Conservation (phyloP, 179 eudicot species). For the Carnegiea gigantea region DNA sequence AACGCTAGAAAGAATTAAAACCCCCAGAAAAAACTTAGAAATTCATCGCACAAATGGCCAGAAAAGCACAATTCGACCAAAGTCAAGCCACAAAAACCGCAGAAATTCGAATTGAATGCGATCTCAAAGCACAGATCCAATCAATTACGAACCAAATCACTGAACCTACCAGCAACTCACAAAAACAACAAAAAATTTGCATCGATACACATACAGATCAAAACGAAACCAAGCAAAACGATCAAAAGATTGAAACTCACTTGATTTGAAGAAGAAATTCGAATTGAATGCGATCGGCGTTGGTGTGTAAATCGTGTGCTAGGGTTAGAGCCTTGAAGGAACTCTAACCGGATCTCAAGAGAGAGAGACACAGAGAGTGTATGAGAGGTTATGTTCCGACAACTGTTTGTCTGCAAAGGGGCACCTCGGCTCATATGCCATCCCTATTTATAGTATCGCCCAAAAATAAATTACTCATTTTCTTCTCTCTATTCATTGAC, state of each 20-base stretch:
- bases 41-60: neutral
- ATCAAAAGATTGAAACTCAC: neutral
- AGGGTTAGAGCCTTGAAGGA: conserved; percentile 33
- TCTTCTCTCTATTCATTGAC: no score
- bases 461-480: no score
- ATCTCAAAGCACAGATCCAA: neutral
- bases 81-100: neutral
- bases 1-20: neutral
- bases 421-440: no score
- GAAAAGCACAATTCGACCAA: neutral
- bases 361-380: conserved; percentile 8
- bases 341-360: conserved; percentile 31
- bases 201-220: neutral
- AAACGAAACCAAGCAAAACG: neutral
- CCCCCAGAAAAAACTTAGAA: neutral
- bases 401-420: conserved; percentile 2
- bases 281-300: neutral
- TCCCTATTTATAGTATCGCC: neutral
- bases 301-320: neutral
- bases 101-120: no score
- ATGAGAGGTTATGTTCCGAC: neutral
- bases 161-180: neutral
- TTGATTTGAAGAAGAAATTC: neutral
- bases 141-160: no score
- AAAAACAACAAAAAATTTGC: neutral